Evolutionary conservation across 306 rosid species (phyloP).

Genomic region (Styphnolobium japonicum): DNA sequence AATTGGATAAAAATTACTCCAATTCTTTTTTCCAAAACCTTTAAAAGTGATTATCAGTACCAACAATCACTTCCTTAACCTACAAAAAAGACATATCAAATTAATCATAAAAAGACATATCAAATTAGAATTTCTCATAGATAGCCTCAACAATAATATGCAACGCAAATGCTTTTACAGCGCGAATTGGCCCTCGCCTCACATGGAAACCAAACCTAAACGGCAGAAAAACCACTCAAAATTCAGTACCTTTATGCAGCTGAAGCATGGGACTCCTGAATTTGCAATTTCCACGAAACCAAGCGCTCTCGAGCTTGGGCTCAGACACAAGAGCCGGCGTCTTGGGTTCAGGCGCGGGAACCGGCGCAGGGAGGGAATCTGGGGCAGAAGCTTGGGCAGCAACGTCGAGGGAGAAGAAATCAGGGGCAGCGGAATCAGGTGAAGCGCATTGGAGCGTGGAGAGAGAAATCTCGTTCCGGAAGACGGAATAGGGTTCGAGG

Average conservation of each 20-base stretch:
- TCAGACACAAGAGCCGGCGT: slow-evolving; percentile 50
- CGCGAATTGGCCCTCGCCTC: not conserved
- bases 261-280: slow-evolving; percentile 92
- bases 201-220: not conserved
- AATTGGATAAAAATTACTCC: not conserved
- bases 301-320: slow-evolving; percentile 70
- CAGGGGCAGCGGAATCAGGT: slow-evolving; percentile 33
- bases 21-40: not conserved
- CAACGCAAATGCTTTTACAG: not conserved
- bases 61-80: not conserved
- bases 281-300: slow-evolving; percentile 78
- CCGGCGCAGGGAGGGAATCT: slow-evolving; percentile 19
- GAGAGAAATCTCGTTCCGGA: slow-evolving; percentile 71
- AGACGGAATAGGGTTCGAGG: slow-evolving; percentile 49
- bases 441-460: slow-evolving; percentile 38
- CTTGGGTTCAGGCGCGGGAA: slow-evolving; percentile 35
- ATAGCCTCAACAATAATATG: not conserved
- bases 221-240: not conserved
- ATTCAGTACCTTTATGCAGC: slow-evolving; percentile 76
- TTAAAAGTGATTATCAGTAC: not conserved
- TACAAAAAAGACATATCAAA: not conserved
- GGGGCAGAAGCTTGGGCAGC: slow-evolving; percentile 30
- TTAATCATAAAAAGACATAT: no score
- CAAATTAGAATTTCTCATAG: no score
- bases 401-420: slow-evolving; percentile 79